These are phyloP conservation scores for Pseudocercospora musae DNA, from an alignment of 2,329 filamentous ascomycete genomes.

Conservation along the genomic window DNA sequence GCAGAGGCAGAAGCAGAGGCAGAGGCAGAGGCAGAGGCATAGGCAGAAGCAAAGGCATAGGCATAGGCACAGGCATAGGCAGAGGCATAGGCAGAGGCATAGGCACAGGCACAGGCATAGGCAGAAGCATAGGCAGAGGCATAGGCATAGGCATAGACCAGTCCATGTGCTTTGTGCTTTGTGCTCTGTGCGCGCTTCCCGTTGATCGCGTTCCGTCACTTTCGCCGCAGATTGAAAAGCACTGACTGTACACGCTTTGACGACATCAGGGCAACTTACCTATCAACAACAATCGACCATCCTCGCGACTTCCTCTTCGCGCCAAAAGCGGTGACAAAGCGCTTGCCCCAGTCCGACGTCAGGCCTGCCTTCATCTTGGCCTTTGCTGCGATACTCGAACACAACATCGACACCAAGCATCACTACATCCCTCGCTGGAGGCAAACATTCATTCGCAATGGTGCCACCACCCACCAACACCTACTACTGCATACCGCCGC, in stretches of 20 bases:
- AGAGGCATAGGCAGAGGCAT: background rate
- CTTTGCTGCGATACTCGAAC: background rate
- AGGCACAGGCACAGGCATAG: background rate
- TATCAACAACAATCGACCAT: background rate
- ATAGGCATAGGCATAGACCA: background rate
- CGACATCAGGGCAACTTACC: background rate
- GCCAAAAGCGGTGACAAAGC: background rate
- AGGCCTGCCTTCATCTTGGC: background rate
- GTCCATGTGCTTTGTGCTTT: conserved; percentile 1
- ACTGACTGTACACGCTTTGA: background rate
- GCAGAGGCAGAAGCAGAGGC: too few relatives aligned
- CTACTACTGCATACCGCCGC: conserved; percentile 26
- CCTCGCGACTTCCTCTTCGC: background rate
- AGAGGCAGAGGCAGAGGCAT: background rate
- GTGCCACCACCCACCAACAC: conserved; percentile 9
- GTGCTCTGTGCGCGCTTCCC: background rate
- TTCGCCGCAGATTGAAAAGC: background rate
- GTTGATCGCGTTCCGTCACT: background rate
- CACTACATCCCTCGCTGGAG: conserved; percentile 2
- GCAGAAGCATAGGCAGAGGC: background rate
- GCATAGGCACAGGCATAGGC: background rate
- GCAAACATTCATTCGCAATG: conserved; percentile 19
- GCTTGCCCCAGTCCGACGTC: background rate
- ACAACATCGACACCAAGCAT: conserved; percentile 2
- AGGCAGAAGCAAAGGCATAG: background rate